These are phyloP conservation scores for Ilyonectria mors-panacis DNA, from an alignment of 2,329 filamentous ascomycete species.

Conservation along the genomic window DNA sequence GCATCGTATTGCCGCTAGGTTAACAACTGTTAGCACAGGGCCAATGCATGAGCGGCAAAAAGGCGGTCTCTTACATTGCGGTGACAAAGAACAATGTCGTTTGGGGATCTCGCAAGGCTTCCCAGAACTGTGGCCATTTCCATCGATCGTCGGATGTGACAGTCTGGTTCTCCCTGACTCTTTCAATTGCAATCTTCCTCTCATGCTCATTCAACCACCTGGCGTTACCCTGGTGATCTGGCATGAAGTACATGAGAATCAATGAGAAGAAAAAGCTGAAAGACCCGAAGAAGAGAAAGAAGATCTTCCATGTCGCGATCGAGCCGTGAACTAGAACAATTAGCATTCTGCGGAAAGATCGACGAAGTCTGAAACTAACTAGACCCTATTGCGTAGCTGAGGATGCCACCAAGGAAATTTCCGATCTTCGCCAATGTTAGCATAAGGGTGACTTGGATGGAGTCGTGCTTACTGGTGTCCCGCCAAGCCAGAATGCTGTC, in stretches of 20 bases:
- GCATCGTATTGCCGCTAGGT: constrained; percentile 25
- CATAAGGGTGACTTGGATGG: background rate
- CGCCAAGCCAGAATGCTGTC: constrained; percentile 27
- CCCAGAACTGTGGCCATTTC: constrained; percentile 33
- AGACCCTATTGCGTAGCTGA: constrained; percentile 17
- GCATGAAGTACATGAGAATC: constrained; percentile 23
- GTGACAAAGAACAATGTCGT: constrained; percentile 21
- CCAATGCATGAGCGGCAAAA: background rate
- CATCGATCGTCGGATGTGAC: constrained; percentile 29
- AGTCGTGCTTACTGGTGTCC: constrained; percentile 16
- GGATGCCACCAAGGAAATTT: constrained; percentile 22
- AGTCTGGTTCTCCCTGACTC: constrained; percentile 25
- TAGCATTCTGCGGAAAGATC: background rate
- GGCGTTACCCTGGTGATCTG: constrained; percentile 22
- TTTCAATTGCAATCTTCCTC: constrained; percentile 32
- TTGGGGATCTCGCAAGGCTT: constrained; percentile 25
- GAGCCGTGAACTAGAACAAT: constrained; percentile 7
- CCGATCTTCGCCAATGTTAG: constrained; percentile 5
- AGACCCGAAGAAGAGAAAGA: constrained; percentile 21
- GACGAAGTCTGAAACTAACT: background rate
- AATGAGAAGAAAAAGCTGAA: constrained; percentile 17
- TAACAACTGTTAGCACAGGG: too few species aligned
- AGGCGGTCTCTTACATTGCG: constrained; percentile 1
- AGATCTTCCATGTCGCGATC: constrained; percentile 26
- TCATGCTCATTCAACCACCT: constrained; percentile 28